Percentiles rank a stretch among this genome's conserved stretches.
Conservation (phyloP, 768 basidiomycete genomes). For the Xanthoconium purpureum region DNA sequence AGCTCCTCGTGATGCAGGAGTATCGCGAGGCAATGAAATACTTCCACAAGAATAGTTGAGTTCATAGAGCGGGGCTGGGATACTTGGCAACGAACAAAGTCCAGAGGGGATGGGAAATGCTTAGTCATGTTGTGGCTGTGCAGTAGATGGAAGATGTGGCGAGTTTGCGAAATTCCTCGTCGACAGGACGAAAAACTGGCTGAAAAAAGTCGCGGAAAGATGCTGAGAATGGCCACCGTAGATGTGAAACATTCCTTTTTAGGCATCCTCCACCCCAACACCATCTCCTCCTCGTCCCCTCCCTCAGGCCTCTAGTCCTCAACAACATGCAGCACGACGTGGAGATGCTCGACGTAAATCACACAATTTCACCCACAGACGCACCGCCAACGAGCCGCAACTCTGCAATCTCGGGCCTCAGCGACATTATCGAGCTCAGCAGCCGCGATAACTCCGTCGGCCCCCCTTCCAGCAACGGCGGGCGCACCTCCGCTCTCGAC, state of each 20-base stretch:
- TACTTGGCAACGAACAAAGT: constrained; percentile 22
- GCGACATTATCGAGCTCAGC: constrained; percentile 29
- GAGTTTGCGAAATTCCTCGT: constrained; percentile 26
- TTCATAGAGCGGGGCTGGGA: too few species aligned
- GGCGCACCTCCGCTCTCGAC: constrained; percentile 15
- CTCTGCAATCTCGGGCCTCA: constrained; percentile 15
- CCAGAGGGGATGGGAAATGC: constrained; percentile 12
- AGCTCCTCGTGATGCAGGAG: too few species aligned
- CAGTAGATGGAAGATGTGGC: neutral
- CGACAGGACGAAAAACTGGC: constrained; percentile 20
- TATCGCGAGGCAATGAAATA: too few species aligned
- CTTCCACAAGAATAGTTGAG: too few species aligned
- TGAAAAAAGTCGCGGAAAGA: constrained; percentile 27
- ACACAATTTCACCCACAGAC: constrained; percentile 6
- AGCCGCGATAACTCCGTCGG: constrained; percentile 32
- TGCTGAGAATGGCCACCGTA: constrained; percentile 26
- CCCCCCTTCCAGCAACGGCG: constrained; percentile 11
- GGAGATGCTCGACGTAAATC: constrained; percentile 25
- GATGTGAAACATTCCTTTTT: constrained; percentile 37
- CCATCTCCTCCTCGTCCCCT: constrained; percentile 28
- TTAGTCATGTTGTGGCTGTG: constrained; percentile 26
- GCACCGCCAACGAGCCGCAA: constrained; percentile 9
- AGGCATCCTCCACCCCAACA: constrained; percentile 34
- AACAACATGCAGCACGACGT: constrained; percentile 26
- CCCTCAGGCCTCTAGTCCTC: neutral